phyloP scores from a whole-genome alignment of 345 rosid genomes.

The Eucalyptus victrix region DNA sequence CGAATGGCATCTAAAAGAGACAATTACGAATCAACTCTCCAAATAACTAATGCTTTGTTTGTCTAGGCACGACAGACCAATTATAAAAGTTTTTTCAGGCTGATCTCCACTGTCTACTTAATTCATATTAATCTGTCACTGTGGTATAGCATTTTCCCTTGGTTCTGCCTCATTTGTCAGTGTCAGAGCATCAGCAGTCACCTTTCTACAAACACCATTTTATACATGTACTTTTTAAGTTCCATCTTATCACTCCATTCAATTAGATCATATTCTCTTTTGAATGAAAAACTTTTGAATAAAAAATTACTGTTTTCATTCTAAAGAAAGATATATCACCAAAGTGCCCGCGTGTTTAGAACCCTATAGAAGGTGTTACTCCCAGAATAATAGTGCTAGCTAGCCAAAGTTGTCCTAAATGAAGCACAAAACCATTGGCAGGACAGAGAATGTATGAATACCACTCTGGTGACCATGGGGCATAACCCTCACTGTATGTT shows the following conservation, averaged over 20 bases:
- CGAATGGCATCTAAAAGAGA: not conserved
- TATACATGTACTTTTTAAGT: not conserved
- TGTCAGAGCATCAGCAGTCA: not conserved
- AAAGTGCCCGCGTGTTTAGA: not conserved
- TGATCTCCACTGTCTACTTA: not conserved
- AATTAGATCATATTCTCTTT: not conserved
- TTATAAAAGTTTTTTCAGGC: not conserved
- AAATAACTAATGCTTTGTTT: not conserved
- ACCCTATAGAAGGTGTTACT: not conserved
- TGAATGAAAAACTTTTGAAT: too few relatives aligned
- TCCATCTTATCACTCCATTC: not conserved
- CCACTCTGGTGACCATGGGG: not conserved
- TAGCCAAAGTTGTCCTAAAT: not conserved
- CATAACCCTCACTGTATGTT: not conserved
- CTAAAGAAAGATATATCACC: not conserved
- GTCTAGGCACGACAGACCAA: not conserved
- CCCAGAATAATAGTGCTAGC: not conserved
- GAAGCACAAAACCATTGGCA: not conserved
- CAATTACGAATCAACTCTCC: not conserved
- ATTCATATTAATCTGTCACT: not conserved
- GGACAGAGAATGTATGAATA: not conserved
- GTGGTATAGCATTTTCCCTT: not conserved
- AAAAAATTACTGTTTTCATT: not conserved
- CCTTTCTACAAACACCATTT: not conserved
- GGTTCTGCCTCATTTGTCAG: not conserved